Percentiles rank a stretch among this genome's conserved stretches.
Conservation (phyloP, 1,284 basidiomycete genomes). For the Cryptococcus sp. region DNA sequence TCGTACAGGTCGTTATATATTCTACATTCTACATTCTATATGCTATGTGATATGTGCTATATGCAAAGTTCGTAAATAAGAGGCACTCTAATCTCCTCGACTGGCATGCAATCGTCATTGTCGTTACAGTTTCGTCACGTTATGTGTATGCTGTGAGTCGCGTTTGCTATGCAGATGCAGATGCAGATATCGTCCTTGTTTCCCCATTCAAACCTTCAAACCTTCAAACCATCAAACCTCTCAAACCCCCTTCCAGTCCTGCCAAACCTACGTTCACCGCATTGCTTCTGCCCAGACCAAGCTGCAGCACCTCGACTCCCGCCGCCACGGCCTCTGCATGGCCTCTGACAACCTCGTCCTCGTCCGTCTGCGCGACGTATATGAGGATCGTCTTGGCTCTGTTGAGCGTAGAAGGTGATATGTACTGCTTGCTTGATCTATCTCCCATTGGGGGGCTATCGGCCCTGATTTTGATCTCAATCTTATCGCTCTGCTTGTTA, state of each 20-base stretch:
- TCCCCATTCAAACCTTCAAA: neutral
- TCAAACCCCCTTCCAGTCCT: neutral
- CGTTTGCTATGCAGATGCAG: no score
- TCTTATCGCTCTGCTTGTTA: neutral
- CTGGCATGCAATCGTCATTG: no score
- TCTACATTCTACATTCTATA: neutral
- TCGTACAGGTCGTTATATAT: neutral
- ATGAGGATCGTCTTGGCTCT: constrained; percentile 66
- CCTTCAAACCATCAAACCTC: neutral
- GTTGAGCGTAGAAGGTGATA: constrained; percentile 42
- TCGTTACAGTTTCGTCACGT: no score
- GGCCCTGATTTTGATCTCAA: constrained; percentile 22
- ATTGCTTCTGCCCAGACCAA: neutral
- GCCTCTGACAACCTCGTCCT: constrained; percentile 68
- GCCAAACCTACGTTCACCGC: neutral
- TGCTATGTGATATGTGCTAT: neutral
- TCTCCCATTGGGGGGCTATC: neutral
- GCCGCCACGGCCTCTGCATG: constrained; percentile 71
- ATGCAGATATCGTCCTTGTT: neutral
- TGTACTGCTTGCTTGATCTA: neutral
- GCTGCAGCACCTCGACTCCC: constrained; percentile 8
- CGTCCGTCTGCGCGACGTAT: constrained; percentile 72
- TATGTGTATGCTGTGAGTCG: no score
- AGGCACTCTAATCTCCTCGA: no score
- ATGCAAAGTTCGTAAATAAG: no score